A percentile compares a stretch with the other conserved stretches of the same genome.
phyloP scores from a whole-genome alignment of 257 asterid genomes.

The Solanum gracilifrons region DNA sequence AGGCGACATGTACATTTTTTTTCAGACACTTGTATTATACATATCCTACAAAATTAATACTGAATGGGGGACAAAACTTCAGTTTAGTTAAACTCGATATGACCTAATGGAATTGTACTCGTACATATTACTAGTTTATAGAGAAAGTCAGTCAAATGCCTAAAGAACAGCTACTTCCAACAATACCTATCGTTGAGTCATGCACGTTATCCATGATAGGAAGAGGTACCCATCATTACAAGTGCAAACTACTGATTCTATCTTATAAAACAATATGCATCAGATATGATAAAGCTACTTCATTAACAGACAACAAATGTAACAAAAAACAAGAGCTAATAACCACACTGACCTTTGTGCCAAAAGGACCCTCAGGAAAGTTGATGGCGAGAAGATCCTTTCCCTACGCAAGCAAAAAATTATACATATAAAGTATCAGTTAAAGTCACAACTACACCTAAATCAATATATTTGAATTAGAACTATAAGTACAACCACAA shows the following conservation, averaged over 20 bases:
- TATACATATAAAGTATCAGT: background rate
- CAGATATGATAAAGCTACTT: background rate
- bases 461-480: background rate
- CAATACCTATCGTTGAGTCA: background rate
- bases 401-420: slow-evolving; percentile 32
- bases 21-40: background rate
- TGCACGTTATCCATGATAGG: background rate
- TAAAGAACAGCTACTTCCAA: background rate
- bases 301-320: background rate
- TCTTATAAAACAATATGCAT: background rate
- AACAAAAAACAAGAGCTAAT: background rate
- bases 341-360: slow-evolving; percentile 63
- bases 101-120: background rate
- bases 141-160: background rate
- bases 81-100: background rate
- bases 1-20: background rate
- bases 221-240: background rate
- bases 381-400: slow-evolving; percentile 46
- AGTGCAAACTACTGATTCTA: background rate
- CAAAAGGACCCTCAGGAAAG: slow-evolving; percentile 80
- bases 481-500: background rate
- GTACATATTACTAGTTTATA: background rate
- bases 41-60: background rate
- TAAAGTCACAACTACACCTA: background rate
- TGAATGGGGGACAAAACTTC: background rate